Base-by-base conservation (phyloP, 2,329 filamentous ascomycete genomes). In the Penicillium sclerotigenum region DNA sequence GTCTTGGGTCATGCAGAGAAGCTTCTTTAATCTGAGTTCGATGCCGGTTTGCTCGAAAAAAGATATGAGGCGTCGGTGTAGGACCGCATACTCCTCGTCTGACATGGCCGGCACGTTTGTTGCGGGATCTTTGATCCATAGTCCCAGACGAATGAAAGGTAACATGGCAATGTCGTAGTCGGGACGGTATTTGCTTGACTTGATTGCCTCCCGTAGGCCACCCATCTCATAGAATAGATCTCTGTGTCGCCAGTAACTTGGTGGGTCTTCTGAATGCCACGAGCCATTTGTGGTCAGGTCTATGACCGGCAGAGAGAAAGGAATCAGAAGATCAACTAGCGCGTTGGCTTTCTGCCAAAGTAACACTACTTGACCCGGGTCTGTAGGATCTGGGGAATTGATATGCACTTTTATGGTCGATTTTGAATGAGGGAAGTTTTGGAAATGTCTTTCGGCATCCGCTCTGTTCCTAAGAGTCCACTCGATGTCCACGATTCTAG, bases 141-240 rank as follows among this genome's bases (percentile, higher is more conserved):
- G n/a, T 5, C 31, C 10, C 4, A 47, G 37, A 26, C 42, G 36
- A 18, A 40, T 3, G 18, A 56, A 58, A 13, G 56, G 53, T 18
- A 58, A 13, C 8, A 56, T n/a, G 7, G 28, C 47, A 22, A 58
- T 45, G 18, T 58, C 52, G 11, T 41, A n/a, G 37, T 58, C 52
- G 1, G 47, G 43, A 13, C 37, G 24, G 46, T 41, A 43, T 28
- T 13, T 24, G 10, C 16, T 16, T 2, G 22, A 41, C 11, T 16
- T 7, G 16, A 41, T 37, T 29, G 49, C 20, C 14, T 52, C 31
- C 6, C 22, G 49, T 11, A 47, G 24, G 3, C n/a, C 31, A 18
- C 49, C 49, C 40, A 52, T 37, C 2, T 31, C 14, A 3, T 28
- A 52, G 14, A 52, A 52, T 6, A 5, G 10, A 4, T 29, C 13